phyloP scores from a whole-genome alignment of 495 filamentous ascomycete species.

The Aspergillus coremiiformis region DNA sequence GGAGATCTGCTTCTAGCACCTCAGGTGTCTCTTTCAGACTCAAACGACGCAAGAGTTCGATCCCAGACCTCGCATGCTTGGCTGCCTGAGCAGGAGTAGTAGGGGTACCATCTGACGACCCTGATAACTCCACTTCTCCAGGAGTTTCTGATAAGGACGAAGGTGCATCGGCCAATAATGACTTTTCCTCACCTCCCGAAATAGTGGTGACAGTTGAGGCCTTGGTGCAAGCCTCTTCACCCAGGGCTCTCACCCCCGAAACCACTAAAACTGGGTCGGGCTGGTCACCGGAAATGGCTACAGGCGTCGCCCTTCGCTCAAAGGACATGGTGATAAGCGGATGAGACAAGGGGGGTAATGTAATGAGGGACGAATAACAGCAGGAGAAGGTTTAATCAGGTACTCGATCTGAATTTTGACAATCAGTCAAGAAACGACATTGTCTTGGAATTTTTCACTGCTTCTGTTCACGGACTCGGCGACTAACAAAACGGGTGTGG shows the following conservation, averaged over 20 bases:
- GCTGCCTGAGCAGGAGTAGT: slow-evolving; percentile 37
- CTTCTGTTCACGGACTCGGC: background rate
- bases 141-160: slow-evolving; percentile 28
- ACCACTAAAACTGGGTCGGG: slow-evolving; percentile 32
- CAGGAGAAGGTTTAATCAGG: slow-evolving; percentile 9
- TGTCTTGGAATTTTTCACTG: background rate
- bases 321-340: slow-evolving; percentile 23
- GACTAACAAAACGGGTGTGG: background rate
- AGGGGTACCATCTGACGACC: slow-evolving; percentile 23
- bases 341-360: slow-evolving; percentile 4
- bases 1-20: slow-evolving; percentile 50
- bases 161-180: slow-evolving; percentile 14
- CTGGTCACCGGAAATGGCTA: slow-evolving; percentile 25
- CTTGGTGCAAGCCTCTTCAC: slow-evolving; percentile 26
- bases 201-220: slow-evolving; percentile 23
- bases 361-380: slow-evolving; percentile 3
- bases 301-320: slow-evolving; percentile 26
- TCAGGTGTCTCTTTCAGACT: slow-evolving; percentile 42
- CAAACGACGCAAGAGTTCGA: slow-evolving; percentile 57
- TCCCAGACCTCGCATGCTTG: slow-evolving; percentile 46
- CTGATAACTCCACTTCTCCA: slow-evolving; percentile 17
- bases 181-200: slow-evolving; percentile 19
- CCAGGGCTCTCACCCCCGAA: slow-evolving; percentile 26
- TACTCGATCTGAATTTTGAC: slow-evolving; percentile 8
- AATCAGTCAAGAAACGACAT: background rate